These are phyloP conservation scores for Ophiostoma quercus DNA, from an alignment of 2,329 filamentous ascomycete species.

Conservation along the genomic window DNA sequence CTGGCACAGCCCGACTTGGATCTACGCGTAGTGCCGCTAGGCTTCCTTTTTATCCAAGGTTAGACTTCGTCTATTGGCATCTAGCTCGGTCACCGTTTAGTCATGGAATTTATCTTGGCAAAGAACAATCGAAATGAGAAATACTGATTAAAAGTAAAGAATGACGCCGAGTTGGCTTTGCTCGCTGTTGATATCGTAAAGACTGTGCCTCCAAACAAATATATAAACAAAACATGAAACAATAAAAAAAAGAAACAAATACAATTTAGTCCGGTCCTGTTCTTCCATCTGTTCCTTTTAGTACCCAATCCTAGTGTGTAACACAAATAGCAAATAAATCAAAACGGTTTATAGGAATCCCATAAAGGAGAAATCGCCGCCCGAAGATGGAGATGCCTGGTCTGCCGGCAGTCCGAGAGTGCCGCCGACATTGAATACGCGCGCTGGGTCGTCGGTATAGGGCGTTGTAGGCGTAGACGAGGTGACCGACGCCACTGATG, in stretches of 20 bases:
- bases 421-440: background rate
- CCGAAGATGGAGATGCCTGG: background rate
- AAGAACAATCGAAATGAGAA: background rate
- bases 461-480: background rate
- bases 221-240: background rate
- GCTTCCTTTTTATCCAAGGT: background rate
- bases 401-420: background rate
- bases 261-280: background rate
- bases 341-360: background rate
- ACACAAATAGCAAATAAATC: background rate
- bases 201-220: background rate
- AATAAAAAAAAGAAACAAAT: background rate
- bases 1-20: background rate
- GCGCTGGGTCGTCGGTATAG: background rate
- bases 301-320: background rate
- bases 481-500: background rate
- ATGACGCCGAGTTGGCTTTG: background rate
- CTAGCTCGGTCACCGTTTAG: background rate
- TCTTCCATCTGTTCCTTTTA: background rate
- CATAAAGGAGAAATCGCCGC: background rate
- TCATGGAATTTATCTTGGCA: background rate
- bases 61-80: background rate
- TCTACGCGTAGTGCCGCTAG: background rate
- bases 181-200: constrained; percentile 3
- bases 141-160: background rate